Conservation (phyloP, 2,329 filamentous ascomycete genomes). For the Aureobasidium lini region DNA sequence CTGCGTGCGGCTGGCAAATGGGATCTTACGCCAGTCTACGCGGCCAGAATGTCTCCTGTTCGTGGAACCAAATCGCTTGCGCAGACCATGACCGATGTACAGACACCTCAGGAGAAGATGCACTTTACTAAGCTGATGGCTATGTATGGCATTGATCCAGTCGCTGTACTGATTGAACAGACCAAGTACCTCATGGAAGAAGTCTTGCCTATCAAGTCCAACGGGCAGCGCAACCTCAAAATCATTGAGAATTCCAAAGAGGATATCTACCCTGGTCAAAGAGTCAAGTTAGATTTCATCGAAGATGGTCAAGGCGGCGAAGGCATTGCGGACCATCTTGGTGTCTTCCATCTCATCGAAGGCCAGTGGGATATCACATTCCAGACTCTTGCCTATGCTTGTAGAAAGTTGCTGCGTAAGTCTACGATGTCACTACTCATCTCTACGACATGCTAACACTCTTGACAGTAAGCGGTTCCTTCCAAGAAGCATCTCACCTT, state of each 20-base stretch:
- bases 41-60: slow-evolving; percentile 62
- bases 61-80: slow-evolving; percentile 65
- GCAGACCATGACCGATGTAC: slow-evolving; percentile 67
- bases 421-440: slow-evolving; percentile 19
- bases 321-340: slow-evolving; percentile 68
- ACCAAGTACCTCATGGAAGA: slow-evolving; percentile 30
- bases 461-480: slow-evolving; percentile 35
- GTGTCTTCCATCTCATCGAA: slow-evolving; percentile 75
- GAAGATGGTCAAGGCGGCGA: slow-evolving; percentile 54
- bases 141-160: slow-evolving; percentile 63
- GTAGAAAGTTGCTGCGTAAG: slow-evolving; percentile 79
- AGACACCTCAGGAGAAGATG: slow-evolving; percentile 56
- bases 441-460: slow-evolving; percentile 16
- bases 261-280: slow-evolving; percentile 47
- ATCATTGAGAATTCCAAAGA: slow-evolving; percentile 47
- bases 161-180: slow-evolving; percentile 66
- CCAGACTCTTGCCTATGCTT: slow-evolving; percentile 59
- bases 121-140: slow-evolving; percentile 67
- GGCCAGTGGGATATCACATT: slow-evolving; percentile 67
- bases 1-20: slow-evolving; percentile 65
- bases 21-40: slow-evolving; percentile 80
- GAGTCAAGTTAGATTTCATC: slow-evolving; percentile 65
- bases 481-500: slow-evolving; percentile 50
- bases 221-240: slow-evolving; percentile 20
- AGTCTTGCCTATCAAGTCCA: slow-evolving; percentile 13